A percentile compares a stretch with the other conserved stretches of the same genome.
Conservation (phyloP, 805 yeast genomes). For the Alloascoidea africana region DNA sequence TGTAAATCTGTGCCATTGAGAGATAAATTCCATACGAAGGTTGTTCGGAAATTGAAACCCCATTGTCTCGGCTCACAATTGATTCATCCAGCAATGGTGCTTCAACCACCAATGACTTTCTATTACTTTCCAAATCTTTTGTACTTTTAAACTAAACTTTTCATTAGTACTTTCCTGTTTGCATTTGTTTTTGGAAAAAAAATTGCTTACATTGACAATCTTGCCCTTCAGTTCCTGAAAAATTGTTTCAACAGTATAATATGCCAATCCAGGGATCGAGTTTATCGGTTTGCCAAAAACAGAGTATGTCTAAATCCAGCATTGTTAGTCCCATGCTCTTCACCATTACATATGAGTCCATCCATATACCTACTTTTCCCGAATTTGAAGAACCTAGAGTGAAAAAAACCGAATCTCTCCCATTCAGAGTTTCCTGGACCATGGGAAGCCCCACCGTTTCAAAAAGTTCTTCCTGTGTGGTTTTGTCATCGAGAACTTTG, state of each 20-base stretch:
- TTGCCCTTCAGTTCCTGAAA: constrained; percentile 16
- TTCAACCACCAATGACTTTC: constrained; percentile 8
- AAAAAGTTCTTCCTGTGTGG: constrained; percentile 22
- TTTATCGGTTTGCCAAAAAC: constrained; percentile 12
- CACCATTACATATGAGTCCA: not conserved
- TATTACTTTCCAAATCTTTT: constrained; percentile 8
- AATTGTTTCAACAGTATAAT: constrained; percentile 19
- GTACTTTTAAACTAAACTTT: constrained; percentile 10
- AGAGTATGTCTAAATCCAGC: constrained; percentile 17
- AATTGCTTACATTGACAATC: constrained; percentile 9
- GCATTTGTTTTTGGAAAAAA: too few species aligned
- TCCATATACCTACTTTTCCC: constrained; percentile 20
- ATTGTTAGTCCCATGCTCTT: constrained; percentile 17
- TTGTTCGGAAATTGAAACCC: constrained; percentile 5
- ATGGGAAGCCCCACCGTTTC: constrained; percentile 18
- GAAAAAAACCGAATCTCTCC: constrained; percentile 27
- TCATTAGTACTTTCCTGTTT: too few species aligned
- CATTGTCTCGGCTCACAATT: constrained; percentile 9
- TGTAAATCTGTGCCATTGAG: constrained; percentile 38
- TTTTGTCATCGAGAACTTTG: constrained; percentile 17
- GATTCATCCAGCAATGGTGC: constrained; percentile 8
- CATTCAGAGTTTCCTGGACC: constrained; percentile 15
- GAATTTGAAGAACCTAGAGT: constrained; percentile 39
- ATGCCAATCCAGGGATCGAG: constrained; percentile 21
- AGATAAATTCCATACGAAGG: constrained; percentile 23